A percentile compares a stretch with the other conserved stretches of the same genome.
phyloP scores from a whole-genome alignment of 192 early-diverging fungal species.

The Geosiphon pyriformis region DNA sequence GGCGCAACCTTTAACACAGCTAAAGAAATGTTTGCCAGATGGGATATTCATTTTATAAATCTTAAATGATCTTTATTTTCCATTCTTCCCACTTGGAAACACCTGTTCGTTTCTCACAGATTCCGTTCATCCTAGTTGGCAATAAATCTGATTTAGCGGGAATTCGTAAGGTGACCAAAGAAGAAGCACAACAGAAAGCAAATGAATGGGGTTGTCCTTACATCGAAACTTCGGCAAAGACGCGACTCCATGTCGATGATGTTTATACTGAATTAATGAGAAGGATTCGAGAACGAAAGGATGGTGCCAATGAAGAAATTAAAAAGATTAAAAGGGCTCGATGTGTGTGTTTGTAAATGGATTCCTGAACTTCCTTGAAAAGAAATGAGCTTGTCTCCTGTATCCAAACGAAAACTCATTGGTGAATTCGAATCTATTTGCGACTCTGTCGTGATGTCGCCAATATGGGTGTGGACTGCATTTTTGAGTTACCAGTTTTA shows the following conservation, averaged over 20 bases:
- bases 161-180: conserved; percentile 53
- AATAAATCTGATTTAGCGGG: conserved; percentile 68
- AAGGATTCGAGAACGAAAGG: conserved; percentile 67
- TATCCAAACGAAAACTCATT: too few relatives aligned
- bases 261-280: conserved; percentile 71
- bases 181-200: conserved; percentile 54
- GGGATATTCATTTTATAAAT: background rate
- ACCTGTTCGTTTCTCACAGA: conserved; percentile 11
- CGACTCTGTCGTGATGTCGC: too few relatives aligned
- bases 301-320: conserved; percentile 37
- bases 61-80: background rate
- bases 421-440: too few relatives aligned
- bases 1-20: background rate
- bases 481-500: too few relatives aligned
- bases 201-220: conserved; percentile 66
- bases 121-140: conserved; percentile 79
- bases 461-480: too few relatives aligned
- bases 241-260: conserved; percentile 75
- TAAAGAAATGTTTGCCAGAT: background rate
- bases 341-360: conserved; percentile 32
- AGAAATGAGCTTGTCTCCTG: too few relatives aligned
- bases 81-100: background rate
- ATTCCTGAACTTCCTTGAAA: too few relatives aligned
- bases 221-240: conserved; percentile 70
- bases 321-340: conserved; percentile 32